These are phyloP conservation scores for Hyphodiscus sp. DNA, from an alignment of 2,329 filamentous ascomycete species.

Conservation along the genomic window DNA sequence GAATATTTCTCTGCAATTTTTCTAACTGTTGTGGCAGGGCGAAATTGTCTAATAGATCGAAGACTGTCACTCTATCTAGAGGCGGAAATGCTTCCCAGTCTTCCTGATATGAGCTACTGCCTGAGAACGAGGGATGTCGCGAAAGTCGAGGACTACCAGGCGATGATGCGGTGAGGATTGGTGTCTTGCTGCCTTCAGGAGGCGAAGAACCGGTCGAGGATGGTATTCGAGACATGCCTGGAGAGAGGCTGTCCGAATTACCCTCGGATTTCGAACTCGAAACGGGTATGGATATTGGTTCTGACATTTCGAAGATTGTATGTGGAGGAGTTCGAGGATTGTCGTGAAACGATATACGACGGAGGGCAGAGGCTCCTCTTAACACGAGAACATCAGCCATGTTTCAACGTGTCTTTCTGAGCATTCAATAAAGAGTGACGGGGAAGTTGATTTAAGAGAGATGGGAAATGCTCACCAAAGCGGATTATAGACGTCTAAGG, in stretches of 20 bases:
- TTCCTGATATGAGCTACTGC: constrained; percentile 77
- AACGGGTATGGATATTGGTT: constrained; percentile 33
- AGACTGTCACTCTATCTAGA: constrained; percentile 80
- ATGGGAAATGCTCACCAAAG: constrained; percentile 6
- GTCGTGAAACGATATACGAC: constrained; percentile 36
- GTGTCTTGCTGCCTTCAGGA: constrained; percentile 43
- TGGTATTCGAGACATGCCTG: constrained; percentile 15
- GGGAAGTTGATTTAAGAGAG: not conserved
- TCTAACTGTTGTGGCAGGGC: constrained; percentile 85
- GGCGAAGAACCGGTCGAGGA: constrained; percentile 43
- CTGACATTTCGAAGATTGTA: constrained; percentile 39
- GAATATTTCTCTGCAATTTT: constrained; percentile 77
- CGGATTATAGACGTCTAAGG: not conserved
- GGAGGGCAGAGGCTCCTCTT: constrained; percentile 35
- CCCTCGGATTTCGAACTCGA: constrained; percentile 17
- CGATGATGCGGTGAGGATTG: constrained; percentile 40
- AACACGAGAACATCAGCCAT: constrained; percentile 40
- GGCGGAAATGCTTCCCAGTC: constrained; percentile 85
- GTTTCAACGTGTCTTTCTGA: not conserved
- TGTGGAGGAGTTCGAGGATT: constrained; percentile 32
- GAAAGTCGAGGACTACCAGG: constrained; percentile 56
- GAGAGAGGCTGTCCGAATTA: constrained; percentile 16
- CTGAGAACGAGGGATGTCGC: constrained; percentile 74
- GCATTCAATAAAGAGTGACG: not conserved
- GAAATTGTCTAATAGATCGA: constrained; percentile 92